A percentile compares a stretch with the other conserved stretches of the same genome.
These are phyloP conservation scores for Colletotrichum aenigma DNA, from an alignment of 2,329 filamentous ascomycete genomes.

Conservation along the genomic window DNA sequence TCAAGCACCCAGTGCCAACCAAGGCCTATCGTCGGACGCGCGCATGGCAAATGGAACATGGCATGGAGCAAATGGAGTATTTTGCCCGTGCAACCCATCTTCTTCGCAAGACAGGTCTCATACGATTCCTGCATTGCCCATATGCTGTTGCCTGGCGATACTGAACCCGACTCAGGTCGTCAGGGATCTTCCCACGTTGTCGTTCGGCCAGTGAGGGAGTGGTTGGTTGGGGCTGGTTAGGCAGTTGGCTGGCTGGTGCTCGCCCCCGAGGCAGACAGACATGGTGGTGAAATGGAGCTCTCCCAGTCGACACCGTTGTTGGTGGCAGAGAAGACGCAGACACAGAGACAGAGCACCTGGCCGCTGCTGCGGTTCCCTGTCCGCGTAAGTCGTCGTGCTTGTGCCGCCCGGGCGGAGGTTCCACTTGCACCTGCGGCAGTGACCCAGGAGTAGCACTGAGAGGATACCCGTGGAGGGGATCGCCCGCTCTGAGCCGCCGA, in stretches of 20 bases:
- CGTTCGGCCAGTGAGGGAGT: background rate
- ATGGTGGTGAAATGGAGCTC: background rate
- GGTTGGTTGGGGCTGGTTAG: too few relatives aligned
- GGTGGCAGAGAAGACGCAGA: background rate
- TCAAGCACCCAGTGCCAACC: background rate
- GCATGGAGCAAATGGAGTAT: background rate
- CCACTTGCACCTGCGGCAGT: background rate
- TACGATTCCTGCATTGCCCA: slow-evolving; percentile 6
- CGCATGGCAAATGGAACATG: background rate
- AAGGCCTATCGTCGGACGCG: background rate
- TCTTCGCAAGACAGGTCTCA: slow-evolving; percentile 1
- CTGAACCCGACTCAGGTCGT: background rate
- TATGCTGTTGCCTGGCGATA: slow-evolving; percentile 7
- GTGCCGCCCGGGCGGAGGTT: background rate
- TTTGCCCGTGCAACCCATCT: background rate
- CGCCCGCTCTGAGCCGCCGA: background rate
- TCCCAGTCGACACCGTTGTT: too few relatives aligned
- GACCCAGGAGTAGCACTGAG: background rate
- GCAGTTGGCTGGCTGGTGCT: background rate
- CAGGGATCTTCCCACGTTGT: slow-evolving; percentile 1
- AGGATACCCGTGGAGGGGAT: background rate
- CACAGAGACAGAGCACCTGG: background rate
- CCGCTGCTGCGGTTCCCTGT: slow-evolving; percentile 11
- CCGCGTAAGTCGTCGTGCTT: background rate
- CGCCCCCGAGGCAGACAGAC: background rate